Evolutionary conservation across 164 flowering plant genomes (phyloP).

Genomic region (Annona cherimola): DNA sequence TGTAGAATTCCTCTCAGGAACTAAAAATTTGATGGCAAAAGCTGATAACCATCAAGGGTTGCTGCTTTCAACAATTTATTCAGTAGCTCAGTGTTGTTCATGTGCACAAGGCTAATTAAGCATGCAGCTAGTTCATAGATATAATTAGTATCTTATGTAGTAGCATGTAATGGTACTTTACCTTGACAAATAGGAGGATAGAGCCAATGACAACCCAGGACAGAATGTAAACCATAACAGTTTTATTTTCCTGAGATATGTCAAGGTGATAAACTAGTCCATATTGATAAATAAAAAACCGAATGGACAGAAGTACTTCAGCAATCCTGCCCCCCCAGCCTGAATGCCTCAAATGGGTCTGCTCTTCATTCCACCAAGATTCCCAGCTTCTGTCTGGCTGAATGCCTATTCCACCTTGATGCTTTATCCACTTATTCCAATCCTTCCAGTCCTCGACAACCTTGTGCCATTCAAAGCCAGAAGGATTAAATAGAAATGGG

Average conservation of each 20-base stretch:
- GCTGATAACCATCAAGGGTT: neutral
- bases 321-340: conserved; percentile 49
- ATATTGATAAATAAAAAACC: conserved; percentile 90
- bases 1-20: neutral
- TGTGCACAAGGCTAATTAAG: neutral
- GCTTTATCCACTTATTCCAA: conserved; percentile 92
- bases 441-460: conserved; percentile 91
- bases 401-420: conserved; percentile 87
- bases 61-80: neutral
- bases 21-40: neutral
- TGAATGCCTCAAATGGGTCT: conserved; percentile 66
- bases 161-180: conserved; percentile 15
- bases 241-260: conserved; percentile 63
- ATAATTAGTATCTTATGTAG: neutral
- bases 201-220: conserved; percentile 78
- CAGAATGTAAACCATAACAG: conserved; percentile 69
- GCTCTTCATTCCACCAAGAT: conserved; percentile 97
- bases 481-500: conserved; percentile 92
- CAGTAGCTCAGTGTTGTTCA: neutral
- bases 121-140: neutral
- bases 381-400: conserved; percentile 93
- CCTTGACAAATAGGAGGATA: conserved; percentile 68
- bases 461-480: conserved; percentile 82
- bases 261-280: conserved; percentile 96
- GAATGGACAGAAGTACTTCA: conserved; percentile 70